Evolutionary conservation across 164 flowering plant species (phyloP).

Genomic region (Vitis cinerea): DNA sequence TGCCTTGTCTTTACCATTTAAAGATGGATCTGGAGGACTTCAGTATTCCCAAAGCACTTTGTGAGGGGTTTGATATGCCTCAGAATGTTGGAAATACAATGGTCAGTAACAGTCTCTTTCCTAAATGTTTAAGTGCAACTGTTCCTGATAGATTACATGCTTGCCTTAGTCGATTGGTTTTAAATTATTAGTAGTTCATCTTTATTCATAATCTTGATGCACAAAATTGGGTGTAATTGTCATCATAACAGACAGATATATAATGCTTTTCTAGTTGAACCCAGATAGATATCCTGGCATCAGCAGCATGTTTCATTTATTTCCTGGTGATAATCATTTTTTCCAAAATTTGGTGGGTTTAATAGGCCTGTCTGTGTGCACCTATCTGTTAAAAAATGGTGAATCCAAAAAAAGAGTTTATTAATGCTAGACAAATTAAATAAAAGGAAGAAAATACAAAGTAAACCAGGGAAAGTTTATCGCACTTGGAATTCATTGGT

Average conservation of each 20-base stretch:
- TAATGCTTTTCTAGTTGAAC: neutral
- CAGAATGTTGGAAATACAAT: slow-evolving; percentile 14
- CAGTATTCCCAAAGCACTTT: slow-evolving; percentile 35
- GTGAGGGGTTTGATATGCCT: slow-evolving; percentile 39
- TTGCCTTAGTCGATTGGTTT: neutral
- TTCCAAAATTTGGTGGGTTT: neutral
- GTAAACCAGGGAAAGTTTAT: neutral
- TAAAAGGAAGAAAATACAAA: neutral
- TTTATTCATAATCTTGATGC: neutral
- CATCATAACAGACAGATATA: neutral
- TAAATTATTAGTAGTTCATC: neutral
- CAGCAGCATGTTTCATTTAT: neutral
- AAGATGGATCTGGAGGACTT: slow-evolving; percentile 46
- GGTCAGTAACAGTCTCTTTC: slow-evolving; percentile 28
- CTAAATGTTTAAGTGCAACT: slow-evolving; percentile 1
- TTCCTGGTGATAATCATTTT: neutral
- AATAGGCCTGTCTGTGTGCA: neutral
- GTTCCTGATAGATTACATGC: neutral
- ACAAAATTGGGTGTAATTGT: neutral
- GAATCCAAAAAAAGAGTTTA: neutral
- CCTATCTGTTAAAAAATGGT: neutral
- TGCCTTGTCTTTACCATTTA: slow-evolving; percentile 47
- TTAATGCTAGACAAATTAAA: neutral
- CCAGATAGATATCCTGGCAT: neutral
- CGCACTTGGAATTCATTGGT: neutral